Conservation (phyloP, 1,284 basidiomycete genomes). For the Fomitopsis pinicola region DNA sequence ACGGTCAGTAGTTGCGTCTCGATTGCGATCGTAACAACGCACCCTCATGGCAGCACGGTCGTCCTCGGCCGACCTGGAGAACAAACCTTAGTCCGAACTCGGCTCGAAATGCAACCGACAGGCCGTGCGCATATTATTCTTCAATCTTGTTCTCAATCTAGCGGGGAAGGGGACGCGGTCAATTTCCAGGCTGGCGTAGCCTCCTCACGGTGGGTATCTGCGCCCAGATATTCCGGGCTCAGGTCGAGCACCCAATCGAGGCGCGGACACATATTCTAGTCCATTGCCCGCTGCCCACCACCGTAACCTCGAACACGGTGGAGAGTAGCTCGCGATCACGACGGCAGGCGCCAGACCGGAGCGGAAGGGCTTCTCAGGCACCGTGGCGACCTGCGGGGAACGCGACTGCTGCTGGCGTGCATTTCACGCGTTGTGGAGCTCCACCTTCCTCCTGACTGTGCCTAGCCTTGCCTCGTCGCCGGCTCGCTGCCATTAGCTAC, state of each 20-base stretch:
- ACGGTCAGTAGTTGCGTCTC: too few relatives aligned
- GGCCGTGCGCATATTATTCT: background rate
- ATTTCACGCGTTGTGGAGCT: background rate
- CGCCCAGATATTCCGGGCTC: too few relatives aligned
- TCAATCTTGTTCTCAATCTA: background rate
- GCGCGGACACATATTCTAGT: too few relatives aligned
- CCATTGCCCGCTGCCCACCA: too few relatives aligned
- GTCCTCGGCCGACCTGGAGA: background rate
- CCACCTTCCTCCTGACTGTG: background rate
- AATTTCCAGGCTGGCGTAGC: background rate
- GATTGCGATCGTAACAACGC: too few relatives aligned
- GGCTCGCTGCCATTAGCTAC: background rate
- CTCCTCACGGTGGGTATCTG: background rate
- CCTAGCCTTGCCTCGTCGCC: background rate
- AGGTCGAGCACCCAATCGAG: too few relatives aligned
- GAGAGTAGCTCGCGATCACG: too few relatives aligned
- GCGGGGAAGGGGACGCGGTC: background rate
- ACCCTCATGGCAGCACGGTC: background rate
- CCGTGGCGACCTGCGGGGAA: background rate
- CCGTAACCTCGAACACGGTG: too few relatives aligned
- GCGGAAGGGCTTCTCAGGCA: background rate
- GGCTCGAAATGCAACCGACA: background rate
- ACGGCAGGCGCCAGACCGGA: background rate
- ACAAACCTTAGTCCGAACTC: background rate
- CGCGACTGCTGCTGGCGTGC: background rate